Evolutionary conservation across 2,329 filamentous ascomycete species (phyloP), one percentile per base, ranked within the genome.

Genomic region (Fusarium aywerte): DNA sequence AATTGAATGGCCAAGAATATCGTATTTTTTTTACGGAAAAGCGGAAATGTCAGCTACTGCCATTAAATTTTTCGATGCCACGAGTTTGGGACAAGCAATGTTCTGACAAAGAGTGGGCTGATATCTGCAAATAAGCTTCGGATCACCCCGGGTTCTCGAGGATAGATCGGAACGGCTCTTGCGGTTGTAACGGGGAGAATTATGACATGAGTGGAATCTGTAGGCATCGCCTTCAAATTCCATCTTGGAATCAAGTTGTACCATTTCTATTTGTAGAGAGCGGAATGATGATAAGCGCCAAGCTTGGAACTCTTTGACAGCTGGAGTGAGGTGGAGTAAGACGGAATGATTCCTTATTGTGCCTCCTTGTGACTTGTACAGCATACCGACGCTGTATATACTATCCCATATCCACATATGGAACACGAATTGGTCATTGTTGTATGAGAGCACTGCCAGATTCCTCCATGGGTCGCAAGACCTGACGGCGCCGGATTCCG

Each of bases 31-130:
- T 47, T 38, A 56, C 71, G 71, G 71, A 73, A 71, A 73, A 65
- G 67, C 71, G 71, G 71, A 73, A 72, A 73, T 73, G 45, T 16
- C 53, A 68, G 45, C 49, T 38, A 27, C 54, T 42, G 35, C 39
- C 25, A 38, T 39, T 62, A 42, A 64, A 47, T 51, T 62, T 51
- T 42, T 57, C 23, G 44, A 54, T 53, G 60, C 58, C 61, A 68
- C 63, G 50, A 47, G 58, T 62, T 53, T 62, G 44, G 48, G 50
- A 35, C 40, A 6, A 13, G n/a, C n/a, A 49, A 72, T 60, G 50
- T 49, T 40, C 27, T 73, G 71, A 73, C 71, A 73, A 51, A 73
- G 15, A 73, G 44, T 73, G 71, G 69, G 45, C 71, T 73, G 71
- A 73, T 56, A 58, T 40, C 11, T 31, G 16, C 35, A 29, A 58